phyloP scores from a whole-genome alignment of 305 asterid genomes.

The Fraxinus sp. region DNA sequence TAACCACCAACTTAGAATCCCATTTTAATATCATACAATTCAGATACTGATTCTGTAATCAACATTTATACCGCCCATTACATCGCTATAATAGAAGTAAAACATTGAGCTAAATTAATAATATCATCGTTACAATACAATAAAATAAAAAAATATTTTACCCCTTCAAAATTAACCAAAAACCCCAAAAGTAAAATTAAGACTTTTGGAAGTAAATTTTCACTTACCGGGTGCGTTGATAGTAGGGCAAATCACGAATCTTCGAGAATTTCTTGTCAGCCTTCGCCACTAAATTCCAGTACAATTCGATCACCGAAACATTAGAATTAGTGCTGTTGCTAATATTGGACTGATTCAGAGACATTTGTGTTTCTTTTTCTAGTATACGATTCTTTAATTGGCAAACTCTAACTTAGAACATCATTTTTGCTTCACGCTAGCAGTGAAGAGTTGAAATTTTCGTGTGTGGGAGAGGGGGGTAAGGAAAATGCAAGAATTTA shows the following conservation, averaged over 20 bases:
- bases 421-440: neutral
- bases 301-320: constrained; percentile 83
- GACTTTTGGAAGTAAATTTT: neutral
- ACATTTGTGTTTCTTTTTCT: constrained; percentile 31
- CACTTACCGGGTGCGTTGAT: constrained; percentile 75
- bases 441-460: neutral
- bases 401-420: neutral
- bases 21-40: neutral
- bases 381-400: neutral
- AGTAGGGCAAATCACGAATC: constrained; percentile 91
- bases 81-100: neutral
- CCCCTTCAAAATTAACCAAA: neutral
- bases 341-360: constrained; percentile 53
- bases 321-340: constrained; percentile 24
- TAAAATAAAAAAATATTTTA: neutral
- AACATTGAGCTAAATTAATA: neutral
- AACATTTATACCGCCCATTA: neutral
- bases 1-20: constrained; percentile 3
- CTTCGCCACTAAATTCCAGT: constrained; percentile 89
- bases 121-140: neutral
- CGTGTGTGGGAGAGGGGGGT: neutral
- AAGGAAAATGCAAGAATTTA: neutral
- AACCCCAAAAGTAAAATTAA: neutral
- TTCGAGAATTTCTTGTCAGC: constrained; percentile 96
- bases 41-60: neutral